Percentiles rank a stretch among this genome's conserved stretches.
Evolutionary conservation across 371 early-diverging fungal genomes (phyloP).

Genomic region (Mucor piriformis): DNA sequence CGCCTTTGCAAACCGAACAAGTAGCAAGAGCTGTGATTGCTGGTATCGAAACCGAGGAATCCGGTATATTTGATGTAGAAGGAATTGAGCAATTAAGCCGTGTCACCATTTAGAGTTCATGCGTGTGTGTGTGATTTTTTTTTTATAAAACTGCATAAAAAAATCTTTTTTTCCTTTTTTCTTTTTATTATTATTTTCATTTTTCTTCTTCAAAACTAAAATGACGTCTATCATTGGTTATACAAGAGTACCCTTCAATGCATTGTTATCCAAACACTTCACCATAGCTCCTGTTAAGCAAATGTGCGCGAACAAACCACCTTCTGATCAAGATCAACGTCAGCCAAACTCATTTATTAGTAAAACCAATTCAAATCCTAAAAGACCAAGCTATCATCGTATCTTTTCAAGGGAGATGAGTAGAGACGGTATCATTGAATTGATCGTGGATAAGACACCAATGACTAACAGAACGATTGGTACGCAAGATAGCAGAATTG

Average conservation of each 20-base stretch:
- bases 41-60: slow-evolving; percentile 42
- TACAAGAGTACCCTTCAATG: slow-evolving; percentile 20
- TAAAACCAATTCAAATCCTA: background rate
- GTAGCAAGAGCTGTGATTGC: slow-evolving; percentile 66
- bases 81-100: slow-evolving; percentile 45
- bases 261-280: background rate
- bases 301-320: background rate
- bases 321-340: background rate
- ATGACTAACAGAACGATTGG: background rate
- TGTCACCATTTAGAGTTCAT: slow-evolving; percentile 14
- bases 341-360: background rate
- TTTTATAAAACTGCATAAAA: background rate
- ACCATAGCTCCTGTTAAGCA: slow-evolving; percentile 17
- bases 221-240: slow-evolving; percentile 25
- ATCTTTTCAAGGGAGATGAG: slow-evolving; percentile 21
- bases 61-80: slow-evolving; percentile 57
- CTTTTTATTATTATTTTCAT: slow-evolving; percentile 2
- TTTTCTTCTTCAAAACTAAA: slow-evolving; percentile 6
- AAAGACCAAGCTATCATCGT: slow-evolving; percentile 10
- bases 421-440: slow-evolving; percentile 16
- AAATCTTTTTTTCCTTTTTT: background rate
- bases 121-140: slow-evolving; percentile 6
- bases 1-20: slow-evolving; percentile 61
- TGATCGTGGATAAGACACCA: slow-evolving; percentile 9
- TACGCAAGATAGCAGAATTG: background rate